Percentiles rank a stretch among this genome's conserved stretches.
phyloP scores from a whole-genome alignment of 768 basidiomycete genomes.

The Lactifluus pinguis region DNA sequence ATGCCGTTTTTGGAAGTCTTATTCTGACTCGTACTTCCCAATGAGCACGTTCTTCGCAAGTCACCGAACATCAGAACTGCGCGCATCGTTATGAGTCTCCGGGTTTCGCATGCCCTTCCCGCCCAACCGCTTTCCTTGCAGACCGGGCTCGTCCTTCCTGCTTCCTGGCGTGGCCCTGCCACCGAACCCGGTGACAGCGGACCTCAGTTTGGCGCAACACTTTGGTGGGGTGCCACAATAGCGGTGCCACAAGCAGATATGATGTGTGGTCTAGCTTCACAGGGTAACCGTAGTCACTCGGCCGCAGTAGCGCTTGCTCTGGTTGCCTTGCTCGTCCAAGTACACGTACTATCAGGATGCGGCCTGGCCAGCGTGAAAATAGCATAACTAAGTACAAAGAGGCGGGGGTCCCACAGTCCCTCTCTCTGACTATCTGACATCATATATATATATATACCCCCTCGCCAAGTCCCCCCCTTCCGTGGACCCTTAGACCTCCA shows the following conservation, averaged over 20 bases:
- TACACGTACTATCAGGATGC: conserved; percentile 19
- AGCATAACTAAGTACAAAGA: conserved; percentile 7
- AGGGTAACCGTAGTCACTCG: conserved; percentile 1
- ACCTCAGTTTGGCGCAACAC: background rate
- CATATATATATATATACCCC: background rate
- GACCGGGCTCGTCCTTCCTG: background rate
- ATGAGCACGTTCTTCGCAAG: background rate
- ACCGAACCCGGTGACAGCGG: background rate
- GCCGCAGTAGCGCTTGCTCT: conserved; percentile 1
- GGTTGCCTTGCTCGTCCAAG: background rate
- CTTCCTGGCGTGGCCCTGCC: background rate
- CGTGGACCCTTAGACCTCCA: background rate
- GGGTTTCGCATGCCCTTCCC: background rate
- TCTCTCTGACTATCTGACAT: background rate
- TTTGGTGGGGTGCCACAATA: conserved; percentile 5
- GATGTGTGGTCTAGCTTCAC: conserved; percentile 1
- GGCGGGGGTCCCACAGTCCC: background rate
- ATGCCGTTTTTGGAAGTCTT: background rate
- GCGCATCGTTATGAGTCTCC: background rate
- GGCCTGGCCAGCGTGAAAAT: conserved; percentile 11
- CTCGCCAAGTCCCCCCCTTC: background rate
- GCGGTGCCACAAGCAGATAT: conserved; percentile 14
- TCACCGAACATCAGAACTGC: conserved; percentile 7
- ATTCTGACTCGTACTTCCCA: conserved; percentile 2
- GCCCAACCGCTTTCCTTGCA: background rate